Percentiles rank a stretch among this genome's conserved stretches.
These are phyloP conservation scores for Physcomitrium patens DNA, from an alignment of 225 moss, liverwort and hornwort species.

Conservation along the genomic window DNA sequence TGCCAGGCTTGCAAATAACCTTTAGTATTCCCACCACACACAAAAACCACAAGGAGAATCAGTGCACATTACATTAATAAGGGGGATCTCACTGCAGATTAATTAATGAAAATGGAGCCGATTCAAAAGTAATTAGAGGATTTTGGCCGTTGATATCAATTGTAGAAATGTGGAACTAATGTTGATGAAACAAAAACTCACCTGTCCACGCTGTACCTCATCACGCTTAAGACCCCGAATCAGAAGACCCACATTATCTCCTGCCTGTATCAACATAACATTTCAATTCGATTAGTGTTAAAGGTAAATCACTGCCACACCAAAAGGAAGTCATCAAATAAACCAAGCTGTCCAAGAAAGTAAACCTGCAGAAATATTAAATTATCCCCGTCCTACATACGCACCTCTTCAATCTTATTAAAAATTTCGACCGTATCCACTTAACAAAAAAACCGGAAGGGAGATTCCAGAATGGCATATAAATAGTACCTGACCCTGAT, in stretches of 20 bases:
- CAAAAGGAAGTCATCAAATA: neutral
- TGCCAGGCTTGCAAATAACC: conserved; percentile 85
- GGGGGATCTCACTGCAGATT: neutral
- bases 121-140: neutral
- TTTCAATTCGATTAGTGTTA: neutral
- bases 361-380: neutral
- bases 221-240: conserved; percentile 86
- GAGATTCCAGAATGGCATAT: neutral
- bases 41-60: neutral
- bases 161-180: neutral
- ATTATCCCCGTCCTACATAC: neutral
- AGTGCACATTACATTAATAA: neutral
- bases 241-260: conserved; percentile 89
- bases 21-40: neutral
- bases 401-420: neutral
- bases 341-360: neutral
- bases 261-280: conserved; percentile 49
- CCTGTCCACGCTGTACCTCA: conserved; percentile 93
- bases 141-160: neutral
- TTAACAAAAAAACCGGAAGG: neutral
- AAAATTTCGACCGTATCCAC: neutral
- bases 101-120: neutral
- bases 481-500: conserved; percentile 66
- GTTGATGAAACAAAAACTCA: conserved; percentile 22
- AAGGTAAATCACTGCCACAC: neutral